Percentiles rank a stretch among this genome's conserved stretches.
These are phyloP conservation scores for Tetrapisispora fleetii DNA, from an alignment of 805 yeast species.

Conservation along the genomic window DNA sequence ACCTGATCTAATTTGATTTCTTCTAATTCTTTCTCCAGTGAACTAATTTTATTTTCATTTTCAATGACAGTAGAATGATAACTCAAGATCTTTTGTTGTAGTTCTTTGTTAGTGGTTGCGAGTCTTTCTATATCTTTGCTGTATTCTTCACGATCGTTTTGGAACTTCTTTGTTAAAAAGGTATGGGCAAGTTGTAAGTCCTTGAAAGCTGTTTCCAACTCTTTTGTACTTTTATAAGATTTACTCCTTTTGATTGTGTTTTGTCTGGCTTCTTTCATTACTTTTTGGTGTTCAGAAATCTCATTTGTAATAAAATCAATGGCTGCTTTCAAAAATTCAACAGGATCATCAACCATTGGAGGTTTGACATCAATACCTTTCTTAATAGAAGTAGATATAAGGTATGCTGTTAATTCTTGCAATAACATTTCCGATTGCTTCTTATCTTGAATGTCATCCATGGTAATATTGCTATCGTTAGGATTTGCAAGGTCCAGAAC, in stretches of 20 bases:
- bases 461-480: not conserved
- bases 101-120: slow-evolving; percentile 38
- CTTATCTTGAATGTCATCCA: slow-evolving; percentile 2
- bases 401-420: slow-evolving; percentile 25
- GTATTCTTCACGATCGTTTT: slow-evolving; percentile 51
- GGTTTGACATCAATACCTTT: slow-evolving; percentile 23
- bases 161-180: slow-evolving; percentile 57
- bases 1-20: slow-evolving; percentile 20
- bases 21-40: slow-evolving; percentile 31
- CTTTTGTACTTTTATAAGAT: slow-evolving; percentile 3
- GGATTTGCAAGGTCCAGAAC: not conserved
- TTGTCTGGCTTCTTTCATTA: not conserved
- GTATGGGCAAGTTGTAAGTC: slow-evolving; percentile 66
- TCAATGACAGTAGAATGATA: slow-evolving; percentile 31
- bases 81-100: slow-evolving; percentile 43
- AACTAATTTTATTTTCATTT: slow-evolving; percentile 29
- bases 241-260: slow-evolving; percentile 4
- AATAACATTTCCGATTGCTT: slow-evolving; percentile 5
- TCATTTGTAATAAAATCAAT: slow-evolving; percentile 17
- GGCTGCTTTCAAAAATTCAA: slow-evolving; percentile 22
- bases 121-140: slow-evolving; percentile 43
- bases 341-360: slow-evolving; percentile 13
- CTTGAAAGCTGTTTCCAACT: slow-evolving; percentile 44
- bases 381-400: slow-evolving; percentile 23
- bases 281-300: not conserved